A percentile compares a stretch with the other conserved stretches of the same genome.
Conservation (phyloP, 192 early-diverging fungal genomes). For the Dissophora ornata region DNA sequence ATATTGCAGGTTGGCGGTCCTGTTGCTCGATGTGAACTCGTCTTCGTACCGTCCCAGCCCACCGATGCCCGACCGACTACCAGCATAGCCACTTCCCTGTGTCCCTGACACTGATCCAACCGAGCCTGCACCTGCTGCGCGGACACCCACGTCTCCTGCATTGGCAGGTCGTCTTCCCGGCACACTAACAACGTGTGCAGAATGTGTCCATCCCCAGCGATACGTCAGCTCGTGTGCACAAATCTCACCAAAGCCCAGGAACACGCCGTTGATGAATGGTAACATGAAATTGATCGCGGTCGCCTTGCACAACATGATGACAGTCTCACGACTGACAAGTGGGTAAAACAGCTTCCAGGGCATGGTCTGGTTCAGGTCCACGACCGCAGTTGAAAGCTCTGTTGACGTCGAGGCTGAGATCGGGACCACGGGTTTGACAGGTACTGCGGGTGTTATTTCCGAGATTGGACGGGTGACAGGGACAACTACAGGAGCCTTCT, state of each 20-base stretch:
- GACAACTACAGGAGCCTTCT: not conserved
- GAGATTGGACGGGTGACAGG: constrained; percentile 3
- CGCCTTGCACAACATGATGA: constrained; percentile 54
- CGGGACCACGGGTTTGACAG: not conserved
- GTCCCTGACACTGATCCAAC: constrained; percentile 12
- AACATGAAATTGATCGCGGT: constrained; percentile 67
- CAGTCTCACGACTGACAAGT: constrained; percentile 40
- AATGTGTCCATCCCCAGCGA: constrained; percentile 75
- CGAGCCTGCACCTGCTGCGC: constrained; percentile 32
- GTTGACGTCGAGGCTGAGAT: constrained; percentile 1
- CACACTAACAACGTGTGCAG: constrained; percentile 35
- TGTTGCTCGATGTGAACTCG: constrained; percentile 16
- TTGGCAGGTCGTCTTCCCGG: constrained; percentile 18
- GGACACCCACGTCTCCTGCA: constrained; percentile 23
- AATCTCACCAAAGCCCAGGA: constrained; percentile 85
- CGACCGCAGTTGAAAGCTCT: constrained; percentile 22
- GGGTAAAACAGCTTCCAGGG: constrained; percentile 50
- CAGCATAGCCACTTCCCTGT: constrained; percentile 24
- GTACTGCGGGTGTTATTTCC: not conserved
- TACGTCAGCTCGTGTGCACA: constrained; percentile 82
- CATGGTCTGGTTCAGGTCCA: constrained; percentile 52
- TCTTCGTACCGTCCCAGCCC: constrained; percentile 32
- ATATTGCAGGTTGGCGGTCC: not conserved
- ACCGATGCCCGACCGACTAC: constrained; percentile 47
- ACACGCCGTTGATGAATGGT: constrained; percentile 70